These are phyloP conservation scores for Paramecium biaurelia DNA, from an alignment of 73 alveolate genomes.

Conservation along the genomic window DNA sequence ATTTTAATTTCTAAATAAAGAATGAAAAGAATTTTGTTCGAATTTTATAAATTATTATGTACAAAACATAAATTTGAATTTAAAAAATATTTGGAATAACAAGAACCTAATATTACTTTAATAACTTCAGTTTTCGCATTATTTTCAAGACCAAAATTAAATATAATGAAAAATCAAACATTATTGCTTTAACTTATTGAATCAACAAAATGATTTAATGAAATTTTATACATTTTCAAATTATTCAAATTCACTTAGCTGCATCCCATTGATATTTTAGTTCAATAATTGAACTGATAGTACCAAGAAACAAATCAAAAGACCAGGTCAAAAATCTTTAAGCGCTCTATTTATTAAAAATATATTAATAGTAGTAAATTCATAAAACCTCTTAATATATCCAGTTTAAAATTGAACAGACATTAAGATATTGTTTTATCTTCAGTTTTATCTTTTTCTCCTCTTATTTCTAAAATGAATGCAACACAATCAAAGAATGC, in stretches of 20 bases:
- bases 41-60: neutral
- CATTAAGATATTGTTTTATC: neutral
- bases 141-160: neutral
- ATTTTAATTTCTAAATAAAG: neutral
- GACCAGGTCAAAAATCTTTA: too few relatives aligned
- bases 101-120: neutral
- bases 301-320: too few relatives aligned
- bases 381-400: slow-evolving; percentile 15
- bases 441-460: neutral
- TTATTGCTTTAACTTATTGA: neutral
- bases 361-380: neutral
- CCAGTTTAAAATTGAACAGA: neutral
- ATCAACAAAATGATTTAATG: neutral
- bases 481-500: slow-evolving; percentile 42
- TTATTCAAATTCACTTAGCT: neutral
- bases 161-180: neutral
- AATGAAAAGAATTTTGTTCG: neutral
- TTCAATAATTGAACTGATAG: slow-evolving; percentile 19
- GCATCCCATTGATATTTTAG: slow-evolving; percentile 2
- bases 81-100: neutral
- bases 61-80: neutral
- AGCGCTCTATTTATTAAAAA: neutral
- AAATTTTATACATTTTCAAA: neutral
- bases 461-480: neutral
- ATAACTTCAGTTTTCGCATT: neutral